Base-by-base conservation (phyloP, 176 grass and related monocot genomes). In the Typha latifolia region DNA sequence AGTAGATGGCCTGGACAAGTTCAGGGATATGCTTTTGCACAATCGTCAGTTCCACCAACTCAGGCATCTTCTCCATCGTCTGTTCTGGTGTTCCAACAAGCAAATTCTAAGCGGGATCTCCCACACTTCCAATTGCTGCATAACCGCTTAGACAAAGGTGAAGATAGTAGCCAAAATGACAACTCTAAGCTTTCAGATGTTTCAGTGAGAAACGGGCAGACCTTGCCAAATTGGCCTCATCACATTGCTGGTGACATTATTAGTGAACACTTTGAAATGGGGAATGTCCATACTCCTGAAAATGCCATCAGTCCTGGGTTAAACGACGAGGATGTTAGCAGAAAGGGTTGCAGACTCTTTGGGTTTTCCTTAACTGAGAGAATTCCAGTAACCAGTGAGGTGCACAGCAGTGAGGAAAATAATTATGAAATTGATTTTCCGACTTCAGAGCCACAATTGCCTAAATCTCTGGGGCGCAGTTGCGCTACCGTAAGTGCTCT, bases 301-400 rank as follows among this genome's bases (percentile, higher is more conserved):
- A 34, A 63, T 29, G 69, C 13, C 64, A 57, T 62, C 26, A 71
- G 77, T 52, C 68, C 72, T 50, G 83, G 70, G 62, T 70, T 78
- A 31, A 74, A 68, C 48, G 73, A 83, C 48, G 69, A 62, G 56
- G 64, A 47, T 72, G 52, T 55, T 3, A 47, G 67, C 50, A 47
- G 68, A 71, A 86, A 74, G 68, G 73, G 73, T 68, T 90, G 87
- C 63, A 86, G 57, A 72, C 82, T 90, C 32, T 90, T 90, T 78
- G 87, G 87, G 49, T 83, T 90, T 37, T 80, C 83, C 32, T 74
- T 90, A 61, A 73, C 77, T 65, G 73, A 90, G 55, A 86, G 76
- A 21, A 65, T 71, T 62, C 27, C 69, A 65, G 66, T 75, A 72
- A 48, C 73, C 0, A 56, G 66, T 74, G 72, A 78, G 78, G 77